Evolutionary conservation across 805 yeast species (phyloP).

Genomic region (Candida arabinofermentans): DNA sequence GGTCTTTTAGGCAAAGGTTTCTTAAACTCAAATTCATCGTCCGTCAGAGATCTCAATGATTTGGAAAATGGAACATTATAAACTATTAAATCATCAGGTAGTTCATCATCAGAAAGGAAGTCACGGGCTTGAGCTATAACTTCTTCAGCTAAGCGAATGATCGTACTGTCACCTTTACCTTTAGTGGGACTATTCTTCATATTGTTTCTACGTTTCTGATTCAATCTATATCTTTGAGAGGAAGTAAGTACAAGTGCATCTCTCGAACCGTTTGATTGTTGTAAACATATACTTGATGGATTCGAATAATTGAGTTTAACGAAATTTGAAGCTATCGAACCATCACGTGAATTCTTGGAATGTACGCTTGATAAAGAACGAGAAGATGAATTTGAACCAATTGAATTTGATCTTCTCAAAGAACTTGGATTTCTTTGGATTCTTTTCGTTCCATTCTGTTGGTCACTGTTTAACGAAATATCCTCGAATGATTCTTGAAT

Average conservation of each 20-base stretch:
- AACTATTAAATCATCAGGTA: slow-evolving; percentile 49
- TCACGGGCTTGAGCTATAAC: slow-evolving; percentile 28
- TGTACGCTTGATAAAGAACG: neutral
- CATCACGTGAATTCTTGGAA: neutral
- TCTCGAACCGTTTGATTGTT: neutral
- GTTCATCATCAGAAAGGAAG: slow-evolving; percentile 45
- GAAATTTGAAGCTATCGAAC: neutral
- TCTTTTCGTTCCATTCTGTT: neutral
- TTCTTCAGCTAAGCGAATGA: slow-evolving; percentile 7
- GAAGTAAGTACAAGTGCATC: slow-evolving; percentile 20
- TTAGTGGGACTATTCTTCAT: slow-evolving; percentile 1
- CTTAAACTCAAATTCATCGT: slow-evolving; percentile 32
- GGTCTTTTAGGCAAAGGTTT: slow-evolving; percentile 7
- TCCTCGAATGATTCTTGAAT: slow-evolving; percentile 35
- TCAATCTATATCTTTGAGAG: slow-evolving; percentile 25
- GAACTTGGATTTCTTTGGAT: neutral
- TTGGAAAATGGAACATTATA: slow-evolving; percentile 66
- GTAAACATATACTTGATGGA: neutral
- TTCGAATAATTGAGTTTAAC: neutral
- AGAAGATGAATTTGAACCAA: slow-evolving; percentile 1
- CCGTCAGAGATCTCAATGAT: slow-evolving; percentile 39
- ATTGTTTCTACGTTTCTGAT: slow-evolving; percentile 16
- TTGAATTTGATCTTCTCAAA: slow-evolving; percentile 3
- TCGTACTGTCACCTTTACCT: slow-evolving; percentile 3
- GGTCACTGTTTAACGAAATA: slow-evolving; percentile 15